These are phyloP conservation scores for Suillus lakei DNA, from an alignment of 768 basidiomycete genomes.

Conservation along the genomic window DNA sequence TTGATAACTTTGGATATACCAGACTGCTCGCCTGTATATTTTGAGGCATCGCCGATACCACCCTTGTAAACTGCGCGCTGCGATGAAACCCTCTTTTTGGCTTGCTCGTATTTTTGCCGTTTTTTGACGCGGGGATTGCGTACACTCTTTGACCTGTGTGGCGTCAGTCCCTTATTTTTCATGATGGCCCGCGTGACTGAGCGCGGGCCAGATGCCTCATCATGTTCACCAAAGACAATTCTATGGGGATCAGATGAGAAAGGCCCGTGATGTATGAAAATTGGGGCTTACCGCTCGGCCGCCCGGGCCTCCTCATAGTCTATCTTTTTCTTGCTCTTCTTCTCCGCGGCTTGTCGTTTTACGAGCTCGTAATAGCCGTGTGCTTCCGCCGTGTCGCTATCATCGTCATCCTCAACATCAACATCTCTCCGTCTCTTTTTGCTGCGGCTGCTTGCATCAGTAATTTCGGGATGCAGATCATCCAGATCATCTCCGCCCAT, in stretches of 20 bases:
- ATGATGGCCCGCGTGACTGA: slow-evolving; percentile 90
- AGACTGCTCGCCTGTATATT: slow-evolving; percentile 89
- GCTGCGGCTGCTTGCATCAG: slow-evolving; percentile 35
- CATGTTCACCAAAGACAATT: slow-evolving; percentile 35
- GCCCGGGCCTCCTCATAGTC: slow-evolving; percentile 74
- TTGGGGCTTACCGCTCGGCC: slow-evolving; percentile 55
- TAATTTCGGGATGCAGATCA: slow-evolving; percentile 51
- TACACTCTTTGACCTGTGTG: slow-evolving; percentile 83
- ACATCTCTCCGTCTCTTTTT: slow-evolving; percentile 41
- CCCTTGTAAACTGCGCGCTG: slow-evolving; percentile 95
- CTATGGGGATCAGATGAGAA: slow-evolving; percentile 26
- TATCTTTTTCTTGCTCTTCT: slow-evolving; percentile 79
- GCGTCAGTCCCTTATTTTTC: slow-evolving; percentile 93
- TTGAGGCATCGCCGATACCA: slow-evolving; percentile 71
- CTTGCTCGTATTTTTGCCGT: slow-evolving; percentile 89
- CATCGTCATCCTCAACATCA: slow-evolving; percentile 43
- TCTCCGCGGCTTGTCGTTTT: slow-evolving; percentile 69
- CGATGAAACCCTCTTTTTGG: slow-evolving; percentile 88
- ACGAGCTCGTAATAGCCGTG: slow-evolving; percentile 94
- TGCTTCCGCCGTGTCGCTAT: slow-evolving; percentile 50
- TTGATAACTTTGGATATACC: slow-evolving; percentile 94
- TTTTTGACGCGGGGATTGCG: slow-evolving; percentile 99
- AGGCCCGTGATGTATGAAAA: slow-evolving; percentile 3
- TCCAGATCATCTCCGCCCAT: slow-evolving; percentile 73
- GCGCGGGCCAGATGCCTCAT: slow-evolving; percentile 73